phyloP scores from a whole-genome alignment of 768 basidiomycete genomes.

The Podaxis sp. region DNA sequence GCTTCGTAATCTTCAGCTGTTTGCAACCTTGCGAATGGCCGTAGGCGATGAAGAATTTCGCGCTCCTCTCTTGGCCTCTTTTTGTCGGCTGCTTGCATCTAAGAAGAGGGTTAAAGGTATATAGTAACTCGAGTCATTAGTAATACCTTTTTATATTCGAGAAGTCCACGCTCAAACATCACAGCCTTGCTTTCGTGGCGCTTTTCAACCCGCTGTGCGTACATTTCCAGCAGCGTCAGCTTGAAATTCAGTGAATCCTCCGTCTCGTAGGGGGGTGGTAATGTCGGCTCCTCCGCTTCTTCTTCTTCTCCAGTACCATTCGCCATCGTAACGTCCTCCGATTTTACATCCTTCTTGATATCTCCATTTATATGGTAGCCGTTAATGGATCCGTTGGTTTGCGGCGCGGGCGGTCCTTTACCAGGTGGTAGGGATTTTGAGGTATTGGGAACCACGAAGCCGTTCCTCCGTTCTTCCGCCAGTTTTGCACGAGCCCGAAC shows the following conservation, averaged over 20 bases:
- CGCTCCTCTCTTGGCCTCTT: conserved; percentile 89
- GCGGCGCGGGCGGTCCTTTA: conserved; percentile 30
- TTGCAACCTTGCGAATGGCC: conserved; percentile 89
- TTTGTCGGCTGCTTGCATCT: conserved; percentile 92
- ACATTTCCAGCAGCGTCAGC: conserved; percentile 85
- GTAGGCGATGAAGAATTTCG: conserved; percentile 84
- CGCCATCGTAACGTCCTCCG: conserved; percentile 47
- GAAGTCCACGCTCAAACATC: conserved; percentile 87
- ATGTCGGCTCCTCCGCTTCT: conserved; percentile 59
- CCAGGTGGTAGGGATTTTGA: conserved; percentile 31
- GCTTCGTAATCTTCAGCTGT: conserved; percentile 90
- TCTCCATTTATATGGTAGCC: conserved; percentile 43
- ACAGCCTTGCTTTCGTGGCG: conserved; percentile 82
- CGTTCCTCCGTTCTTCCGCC: conserved; percentile 44
- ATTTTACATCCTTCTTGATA: conserved; percentile 36
- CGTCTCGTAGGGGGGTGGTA: conserved; percentile 81
- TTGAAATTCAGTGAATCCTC: conserved; percentile 85
- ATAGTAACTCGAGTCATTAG: neutral
- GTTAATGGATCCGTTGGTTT: conserved; percentile 41
- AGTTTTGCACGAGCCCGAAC: conserved; percentile 56
- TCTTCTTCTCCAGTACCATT: conserved; percentile 56
- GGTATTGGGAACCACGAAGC: conserved; percentile 23
- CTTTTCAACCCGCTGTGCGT: conserved; percentile 84
- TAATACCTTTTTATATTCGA: conserved; percentile 92
- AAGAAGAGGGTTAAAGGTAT: conserved; percentile 14